Evolutionary conservation across 75 land plant genomes (phyloP).

Genomic region (Selaginella moellendorffii): DNA sequence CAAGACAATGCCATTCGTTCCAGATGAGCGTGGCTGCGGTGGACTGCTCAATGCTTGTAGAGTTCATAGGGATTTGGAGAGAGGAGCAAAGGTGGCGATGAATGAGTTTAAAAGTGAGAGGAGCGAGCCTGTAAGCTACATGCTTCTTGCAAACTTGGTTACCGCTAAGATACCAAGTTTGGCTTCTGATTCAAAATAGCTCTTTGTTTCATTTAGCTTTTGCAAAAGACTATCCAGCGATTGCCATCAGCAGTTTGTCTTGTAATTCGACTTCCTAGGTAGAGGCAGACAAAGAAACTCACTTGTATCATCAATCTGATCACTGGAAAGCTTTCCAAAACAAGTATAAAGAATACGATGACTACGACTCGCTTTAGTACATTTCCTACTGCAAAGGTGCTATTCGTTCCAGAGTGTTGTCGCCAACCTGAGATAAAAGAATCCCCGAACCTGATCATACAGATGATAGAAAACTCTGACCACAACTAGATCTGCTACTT

Average conservation of each 20-base stretch:
- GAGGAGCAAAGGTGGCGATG: too few species aligned
- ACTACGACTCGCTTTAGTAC: slow-evolving; percentile 5
- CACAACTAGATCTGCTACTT: neutral
- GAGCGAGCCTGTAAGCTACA: too few species aligned
- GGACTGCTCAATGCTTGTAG: too few species aligned
- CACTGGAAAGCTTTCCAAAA: neutral
- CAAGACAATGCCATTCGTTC: too few species aligned
- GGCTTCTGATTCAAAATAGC: too few species aligned
- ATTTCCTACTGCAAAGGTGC: slow-evolving; percentile 7
- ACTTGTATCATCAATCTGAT: neutral
- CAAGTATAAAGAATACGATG: slow-evolving; percentile 1
- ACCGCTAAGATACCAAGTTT: too few species aligned
- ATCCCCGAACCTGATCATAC: slow-evolving; percentile 4
- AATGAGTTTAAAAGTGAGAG: too few species aligned
- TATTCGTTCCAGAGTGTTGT: slow-evolving; percentile 8
- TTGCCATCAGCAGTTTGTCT: neutral
- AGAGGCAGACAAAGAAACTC: too few species aligned
- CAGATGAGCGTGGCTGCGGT: too few species aligned
- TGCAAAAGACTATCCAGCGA: slow-evolving; percentile 4
- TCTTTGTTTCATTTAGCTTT: neutral
- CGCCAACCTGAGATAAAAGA: neutral
- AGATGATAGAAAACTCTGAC: slow-evolving; percentile 5
- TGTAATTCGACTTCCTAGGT: neutral
- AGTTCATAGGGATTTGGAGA: too few species aligned
- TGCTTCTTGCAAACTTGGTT: too few species aligned